Evolutionary conservation across 306 rosid genomes (phyloP), one percentile per base, ranked within the genome.

Genomic region (Vigna trinervia): DNA sequence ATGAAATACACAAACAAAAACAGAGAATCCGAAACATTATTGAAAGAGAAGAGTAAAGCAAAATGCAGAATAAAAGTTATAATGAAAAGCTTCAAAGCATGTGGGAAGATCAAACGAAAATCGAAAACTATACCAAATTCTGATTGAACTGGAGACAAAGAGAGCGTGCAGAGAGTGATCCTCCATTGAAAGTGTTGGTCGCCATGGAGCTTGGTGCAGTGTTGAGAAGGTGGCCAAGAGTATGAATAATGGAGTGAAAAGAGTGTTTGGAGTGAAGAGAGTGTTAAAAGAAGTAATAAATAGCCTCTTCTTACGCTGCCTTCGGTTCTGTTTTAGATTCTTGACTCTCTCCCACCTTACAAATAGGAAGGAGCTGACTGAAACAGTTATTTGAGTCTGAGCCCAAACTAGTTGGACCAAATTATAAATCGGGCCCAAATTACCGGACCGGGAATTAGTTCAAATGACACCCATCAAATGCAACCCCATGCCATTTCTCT

Each of bases 191-290:
- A 15, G 68, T 28, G 34, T 71, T 76, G 4, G 74, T 32, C 15
- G 82, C 65, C 85, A 77, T 77, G 71, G 48, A 15, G 57, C 28
- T n/a, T 22, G 76, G 11, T 62, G 19, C 19, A 17, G 19, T 26
- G 54, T 7, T 72, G 57, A 74, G 80, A 68, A 41, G 70, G 76
- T 67, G 64, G 48, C 72, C 30, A 20, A 74, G 84, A 69, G 80
- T 12, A 72, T 74, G 77, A 78, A 67, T 0, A 1, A 67, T 10
- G 17, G 13, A 51, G 19, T 5, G 53, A 51, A 43, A 10, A 43
- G 14, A 3, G 69, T 50, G 13, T 62, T 52, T 10, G 17, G 13
- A 51, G 19, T 5, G 53, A 51, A 43, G 13, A 43, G 14, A 3
- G 69, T 50, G 13, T 62, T 52, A 17, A 64, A 73, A 46, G 61